Evolutionary conservation across 148 eudicot species (phyloP).

Genomic region (Nepenthes gracilis): DNA sequence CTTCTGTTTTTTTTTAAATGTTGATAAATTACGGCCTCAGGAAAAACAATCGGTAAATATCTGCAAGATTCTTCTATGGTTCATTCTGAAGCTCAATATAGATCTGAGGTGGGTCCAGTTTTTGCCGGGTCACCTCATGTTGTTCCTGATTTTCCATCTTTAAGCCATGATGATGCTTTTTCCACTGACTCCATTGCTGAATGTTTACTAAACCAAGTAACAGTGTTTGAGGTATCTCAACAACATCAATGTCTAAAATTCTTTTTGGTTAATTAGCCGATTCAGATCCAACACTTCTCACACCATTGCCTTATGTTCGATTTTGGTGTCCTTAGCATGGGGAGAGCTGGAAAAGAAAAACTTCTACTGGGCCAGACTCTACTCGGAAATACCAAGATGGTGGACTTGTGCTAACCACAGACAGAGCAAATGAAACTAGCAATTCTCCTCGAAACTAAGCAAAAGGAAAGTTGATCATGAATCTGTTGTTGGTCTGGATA

Average conservation of each 20-base stretch:
- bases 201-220: constrained; percentile 16
- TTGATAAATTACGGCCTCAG: constrained; percentile 23
- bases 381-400: constrained; percentile 2
- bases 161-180: constrained; percentile 19
- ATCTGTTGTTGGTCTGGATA: constrained; percentile 29
- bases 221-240: constrained; percentile 12
- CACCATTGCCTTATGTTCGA: background rate
- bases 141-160: constrained; percentile 18
- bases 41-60: constrained; percentile 26
- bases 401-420: constrained; percentile 12
- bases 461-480: constrained; percentile 5
- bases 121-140: constrained; percentile 18
- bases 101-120: constrained; percentile 13
- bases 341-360: too few species aligned
- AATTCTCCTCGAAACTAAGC: constrained; percentile 9
- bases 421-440: constrained; percentile 21
- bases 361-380: too few species aligned
- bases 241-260: background rate
- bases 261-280: constrained; percentile 4
- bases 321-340: too few species aligned
- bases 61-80: constrained; percentile 7
- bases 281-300: background rate
- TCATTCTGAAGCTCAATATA: constrained; percentile 25
- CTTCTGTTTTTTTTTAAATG: background rate
- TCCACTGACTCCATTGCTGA: constrained; percentile 20